Conservation (phyloP, 441 rosid species). For the Monsonia emarginata region DNA sequence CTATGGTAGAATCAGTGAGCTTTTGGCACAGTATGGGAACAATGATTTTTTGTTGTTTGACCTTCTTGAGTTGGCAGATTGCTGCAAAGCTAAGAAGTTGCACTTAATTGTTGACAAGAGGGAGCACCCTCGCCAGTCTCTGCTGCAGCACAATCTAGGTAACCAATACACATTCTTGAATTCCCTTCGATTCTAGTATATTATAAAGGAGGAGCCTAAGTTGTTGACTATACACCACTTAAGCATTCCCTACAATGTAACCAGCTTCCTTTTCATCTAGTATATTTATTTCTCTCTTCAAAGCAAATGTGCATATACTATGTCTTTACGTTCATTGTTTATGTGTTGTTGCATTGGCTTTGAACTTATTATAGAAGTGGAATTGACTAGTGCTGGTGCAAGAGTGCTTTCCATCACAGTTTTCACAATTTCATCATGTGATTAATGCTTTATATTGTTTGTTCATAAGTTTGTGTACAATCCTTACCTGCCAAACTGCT, state of each 20-base stretch:
- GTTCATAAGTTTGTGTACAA: neutral
- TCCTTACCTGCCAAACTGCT: neutral
- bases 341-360: neutral
- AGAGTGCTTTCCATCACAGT: neutral
- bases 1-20: slow-evolving; percentile 64
- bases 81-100: slow-evolving; percentile 77
- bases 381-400: neutral
- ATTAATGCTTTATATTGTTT: neutral
- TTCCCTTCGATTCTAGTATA: neutral
- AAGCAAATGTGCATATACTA: no score
- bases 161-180: slow-evolving; percentile 13
- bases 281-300: neutral
- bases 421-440: neutral
- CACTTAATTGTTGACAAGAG: slow-evolving; percentile 85
- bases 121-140: slow-evolving; percentile 77
- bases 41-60: slow-evolving; percentile 78
- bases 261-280: neutral
- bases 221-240: neutral
- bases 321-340: no score
- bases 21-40: slow-evolving; percentile 64
- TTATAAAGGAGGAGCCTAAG: neutral
- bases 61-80: slow-evolving; percentile 95
- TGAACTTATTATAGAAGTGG: neutral
- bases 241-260: neutral
- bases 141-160: slow-evolving; percentile 93